phyloP scores from a whole-genome alignment of 2,329 filamentous ascomycete species.

The Cladophialophora carrionii region DNA sequence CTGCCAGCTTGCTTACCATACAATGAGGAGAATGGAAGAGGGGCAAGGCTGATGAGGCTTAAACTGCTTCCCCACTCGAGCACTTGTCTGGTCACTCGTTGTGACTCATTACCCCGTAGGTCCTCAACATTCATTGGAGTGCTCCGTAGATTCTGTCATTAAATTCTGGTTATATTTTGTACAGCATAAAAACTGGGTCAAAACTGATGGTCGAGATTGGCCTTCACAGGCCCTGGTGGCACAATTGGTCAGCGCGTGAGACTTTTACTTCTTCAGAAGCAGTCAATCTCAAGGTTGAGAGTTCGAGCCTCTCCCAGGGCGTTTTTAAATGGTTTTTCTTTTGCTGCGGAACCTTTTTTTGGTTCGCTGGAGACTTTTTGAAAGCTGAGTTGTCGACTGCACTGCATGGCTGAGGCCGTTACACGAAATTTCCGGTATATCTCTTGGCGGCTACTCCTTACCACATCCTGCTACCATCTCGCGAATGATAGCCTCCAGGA shows the following conservation, averaged over 20 bases:
- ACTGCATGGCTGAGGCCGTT: not conserved
- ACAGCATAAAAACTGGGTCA: not conserved
- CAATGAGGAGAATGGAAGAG: not conserved
- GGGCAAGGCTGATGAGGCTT: not conserved
- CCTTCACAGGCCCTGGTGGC: constrained; percentile 31
- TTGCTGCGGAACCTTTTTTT: constrained; percentile 6
- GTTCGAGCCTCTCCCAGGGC: constrained; percentile 38
- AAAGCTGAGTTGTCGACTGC: not conserved
- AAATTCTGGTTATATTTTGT: not conserved
- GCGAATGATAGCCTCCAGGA: not conserved
- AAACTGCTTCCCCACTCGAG: no score
- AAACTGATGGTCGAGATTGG: not conserved
- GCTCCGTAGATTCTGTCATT: no score
- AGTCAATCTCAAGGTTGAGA: constrained; percentile 36
- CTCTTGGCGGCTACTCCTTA: not conserved
- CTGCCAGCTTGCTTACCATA: not conserved
- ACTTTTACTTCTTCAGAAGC: constrained; percentile 31
- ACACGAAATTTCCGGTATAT: not conserved
- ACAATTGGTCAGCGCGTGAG: constrained; percentile 39
- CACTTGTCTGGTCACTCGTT: no score
- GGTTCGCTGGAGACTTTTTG: not conserved
- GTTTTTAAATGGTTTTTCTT: constrained; percentile 7
- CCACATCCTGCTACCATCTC: not conserved
- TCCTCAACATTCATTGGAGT: not conserved
- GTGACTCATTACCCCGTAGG: not conserved